Conservation (phyloP, 352 stramenopile species). For the Globisporangium irregulare region DNA sequence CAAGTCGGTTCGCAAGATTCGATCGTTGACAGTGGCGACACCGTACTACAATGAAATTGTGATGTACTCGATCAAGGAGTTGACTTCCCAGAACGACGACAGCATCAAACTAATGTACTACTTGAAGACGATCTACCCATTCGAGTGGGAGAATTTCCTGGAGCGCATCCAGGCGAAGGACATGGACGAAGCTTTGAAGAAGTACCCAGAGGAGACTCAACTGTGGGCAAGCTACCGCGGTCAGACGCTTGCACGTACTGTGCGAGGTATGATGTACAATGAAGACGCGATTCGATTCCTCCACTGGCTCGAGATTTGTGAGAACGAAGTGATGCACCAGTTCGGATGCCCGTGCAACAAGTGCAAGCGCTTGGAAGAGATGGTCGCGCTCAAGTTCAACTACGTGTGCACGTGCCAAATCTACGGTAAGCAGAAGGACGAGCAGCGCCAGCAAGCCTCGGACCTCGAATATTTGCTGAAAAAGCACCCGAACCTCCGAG, state of each 20-base stretch:
- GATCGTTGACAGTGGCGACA: conserved; percentile 79
- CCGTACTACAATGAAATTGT: conserved; percentile 91
- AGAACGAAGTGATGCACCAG: conserved; percentile 87
- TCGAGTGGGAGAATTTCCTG: conserved; percentile 84
- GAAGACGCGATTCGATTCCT: conserved; percentile 84
- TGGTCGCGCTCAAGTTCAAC: conserved; percentile 88
- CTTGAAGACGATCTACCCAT: conserved; percentile 86
- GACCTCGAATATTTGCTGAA: conserved; percentile 77
- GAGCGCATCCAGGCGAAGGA: conserved; percentile 77
- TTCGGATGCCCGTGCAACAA: conserved; percentile 78
- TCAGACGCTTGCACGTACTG: conserved; percentile 80
- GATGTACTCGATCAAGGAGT: conserved; percentile 87
- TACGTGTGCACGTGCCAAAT: conserved; percentile 89
- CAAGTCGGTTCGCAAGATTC: conserved; percentile 84
- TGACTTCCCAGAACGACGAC: conserved; percentile 83
- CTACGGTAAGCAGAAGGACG: conserved; percentile 84
- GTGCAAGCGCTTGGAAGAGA: conserved; percentile 78
- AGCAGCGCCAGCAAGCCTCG: conserved; percentile 74
- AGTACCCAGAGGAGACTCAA: conserved; percentile 75
- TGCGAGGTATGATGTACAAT: conserved; percentile 89
- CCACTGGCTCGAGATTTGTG: conserved; percentile 86
- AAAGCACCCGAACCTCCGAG: conserved; percentile 73
- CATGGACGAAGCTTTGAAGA: conserved; percentile 83
- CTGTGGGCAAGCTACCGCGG: conserved; percentile 83
- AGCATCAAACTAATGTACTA: conserved; percentile 97